Evolutionary conservation across 176 grass and related monocot genomes (phyloP), one percentile per base, ranked within the genome.

Genomic region (Miscanthus lutarioriparius): DNA sequence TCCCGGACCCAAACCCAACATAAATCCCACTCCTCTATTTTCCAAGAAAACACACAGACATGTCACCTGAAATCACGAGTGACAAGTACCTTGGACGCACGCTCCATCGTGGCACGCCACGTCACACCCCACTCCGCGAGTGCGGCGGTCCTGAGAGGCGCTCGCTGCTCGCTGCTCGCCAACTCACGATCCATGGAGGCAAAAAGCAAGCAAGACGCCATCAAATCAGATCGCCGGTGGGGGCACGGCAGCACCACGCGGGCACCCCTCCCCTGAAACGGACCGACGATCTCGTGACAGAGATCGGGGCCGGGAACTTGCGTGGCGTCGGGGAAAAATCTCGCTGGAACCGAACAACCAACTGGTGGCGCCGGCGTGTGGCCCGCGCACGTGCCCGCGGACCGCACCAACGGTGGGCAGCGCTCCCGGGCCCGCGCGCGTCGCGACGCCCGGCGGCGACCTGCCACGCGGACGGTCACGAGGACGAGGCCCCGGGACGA

Each of bases 381-480:
- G 43, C 71, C 72, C 72, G 48, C 73, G 73, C 73, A 54, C 28
- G 47, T 53, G 73, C 47, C 73, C 48, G 6, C 15, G 48, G 35
- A 56, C 32, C 70, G 70, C 70, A 75, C 35, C 5, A 35, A 87
- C 85, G 85, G 85, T 26, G 70, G 63, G 68, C 2, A 36, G 64
- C 54, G 84, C 75, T 7, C 43, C 41, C 4, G 45, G 13, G 1
- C 14, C 11, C 10, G 11, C 13, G 45, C 45, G 68, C 54, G 84
- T 37, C 67, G 66, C 66, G 84, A 79, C 83, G 37, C 38, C 37
- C 3, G 36, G 4, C 64, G 20, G 20, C 75, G 54, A 13, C 54
- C 73, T 5, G 37, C 19, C 47, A 40, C 64, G 43, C 76, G 76
- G 81, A 70, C 86, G 86, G 86, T 41, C 77, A 77, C 63, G 47